Percentiles rank a stretch among this genome's conserved stretches.
Conservation (phyloP, 2,329 filamentous ascomycete species). For the Calonectria honghensis region DNA sequence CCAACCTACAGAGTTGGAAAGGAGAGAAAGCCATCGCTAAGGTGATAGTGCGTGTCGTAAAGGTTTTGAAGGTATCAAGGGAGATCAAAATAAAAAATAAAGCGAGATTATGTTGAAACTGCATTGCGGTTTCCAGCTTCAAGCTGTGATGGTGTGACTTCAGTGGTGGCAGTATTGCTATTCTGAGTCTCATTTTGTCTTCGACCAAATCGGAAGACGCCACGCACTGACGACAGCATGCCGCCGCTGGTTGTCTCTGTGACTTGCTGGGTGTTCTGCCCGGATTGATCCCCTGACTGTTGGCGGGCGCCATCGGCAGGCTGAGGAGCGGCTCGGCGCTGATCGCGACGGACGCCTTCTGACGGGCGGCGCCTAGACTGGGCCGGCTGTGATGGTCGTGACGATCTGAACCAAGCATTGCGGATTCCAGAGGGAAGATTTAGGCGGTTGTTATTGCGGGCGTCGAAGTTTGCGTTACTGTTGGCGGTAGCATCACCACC, state of each 20-base stretch:
- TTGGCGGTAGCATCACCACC: slow-evolving; percentile 61
- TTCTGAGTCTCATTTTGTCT: slow-evolving; percentile 48
- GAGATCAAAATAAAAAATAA: slow-evolving; percentile 32
- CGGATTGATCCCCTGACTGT: slow-evolving; percentile 2
- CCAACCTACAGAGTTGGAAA: slow-evolving; percentile 46
- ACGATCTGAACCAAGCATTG: slow-evolving; percentile 62
- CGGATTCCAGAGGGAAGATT: slow-evolving; percentile 68
- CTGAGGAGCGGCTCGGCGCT: slow-evolving; percentile 32
- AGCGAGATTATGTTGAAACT: slow-evolving; percentile 43
- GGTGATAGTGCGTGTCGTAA: slow-evolving; percentile 50
- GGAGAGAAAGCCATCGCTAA: slow-evolving; percentile 58
- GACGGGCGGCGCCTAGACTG: slow-evolving; percentile 20
- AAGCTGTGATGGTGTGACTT: slow-evolving; percentile 66
- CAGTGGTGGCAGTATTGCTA: slow-evolving; percentile 45
- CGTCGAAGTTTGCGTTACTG: slow-evolving; percentile 55
- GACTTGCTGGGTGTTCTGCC: background rate
- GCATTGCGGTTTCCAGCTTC: slow-evolving; percentile 64
- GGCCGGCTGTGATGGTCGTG: slow-evolving; percentile 26
- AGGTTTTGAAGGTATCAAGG: slow-evolving; percentile 33
- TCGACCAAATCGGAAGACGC: slow-evolving; percentile 58
- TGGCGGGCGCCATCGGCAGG: slow-evolving; percentile 30
- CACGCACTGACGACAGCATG: slow-evolving; percentile 58
- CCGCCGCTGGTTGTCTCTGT: slow-evolving; percentile 44
- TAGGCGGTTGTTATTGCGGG: slow-evolving; percentile 66
- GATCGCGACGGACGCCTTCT: slow-evolving; percentile 13